phyloP scores from a whole-genome alignment of 1,284 basidiomycete genomes.

The Ganoderma sp. region DNA sequence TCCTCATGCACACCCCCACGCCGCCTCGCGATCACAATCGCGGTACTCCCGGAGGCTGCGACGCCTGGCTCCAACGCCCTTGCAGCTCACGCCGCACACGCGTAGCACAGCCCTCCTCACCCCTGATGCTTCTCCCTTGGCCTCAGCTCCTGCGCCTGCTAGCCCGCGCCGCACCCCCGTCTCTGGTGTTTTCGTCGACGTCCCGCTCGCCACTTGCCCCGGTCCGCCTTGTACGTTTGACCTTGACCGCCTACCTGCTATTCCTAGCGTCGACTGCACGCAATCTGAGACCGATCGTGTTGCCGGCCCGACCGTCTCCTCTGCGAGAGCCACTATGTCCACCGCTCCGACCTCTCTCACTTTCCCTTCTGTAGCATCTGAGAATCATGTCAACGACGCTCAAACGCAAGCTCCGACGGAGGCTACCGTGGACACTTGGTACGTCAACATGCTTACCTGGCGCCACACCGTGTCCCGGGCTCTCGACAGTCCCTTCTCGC shows the following conservation, averaged over 20 bases:
- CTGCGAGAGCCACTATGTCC: slow-evolving; percentile 16
- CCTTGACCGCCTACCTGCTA: slow-evolving; percentile 14
- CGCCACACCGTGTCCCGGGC: slow-evolving; percentile 19
- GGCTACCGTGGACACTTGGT: slow-evolving; percentile 7
- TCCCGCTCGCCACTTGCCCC: slow-evolving; percentile 14
- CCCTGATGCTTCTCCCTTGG: slow-evolving; percentile 8
- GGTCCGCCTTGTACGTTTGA: slow-evolving; percentile 11
- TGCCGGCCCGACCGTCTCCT: slow-evolving; percentile 15
- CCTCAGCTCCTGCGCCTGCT: not conserved
- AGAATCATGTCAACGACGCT: slow-evolving; percentile 1
- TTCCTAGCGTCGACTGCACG: slow-evolving; percentile 4
- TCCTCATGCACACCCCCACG: slow-evolving; percentile 11
- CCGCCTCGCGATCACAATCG: slow-evolving; percentile 15
- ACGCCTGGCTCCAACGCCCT: slow-evolving; percentile 31
- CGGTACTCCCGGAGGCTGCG: slow-evolving; percentile 31
- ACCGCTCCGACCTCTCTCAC: slow-evolving; percentile 26
- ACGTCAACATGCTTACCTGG: slow-evolving; percentile 18
- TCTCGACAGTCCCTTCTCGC: slow-evolving; percentile 19
- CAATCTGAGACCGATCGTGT: slow-evolving; percentile 16
- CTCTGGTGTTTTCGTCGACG: slow-evolving; percentile 15
- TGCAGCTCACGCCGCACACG: slow-evolving; percentile 28
- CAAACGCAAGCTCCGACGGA: slow-evolving; percentile 2
- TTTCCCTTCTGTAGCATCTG: slow-evolving; percentile 16
- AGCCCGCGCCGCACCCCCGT: slow-evolving; percentile 6
- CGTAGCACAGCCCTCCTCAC: slow-evolving; percentile 20